phyloP scores from a whole-genome alignment of 2,329 filamentous ascomycete species.

The Hortaea werneckii region DNA sequence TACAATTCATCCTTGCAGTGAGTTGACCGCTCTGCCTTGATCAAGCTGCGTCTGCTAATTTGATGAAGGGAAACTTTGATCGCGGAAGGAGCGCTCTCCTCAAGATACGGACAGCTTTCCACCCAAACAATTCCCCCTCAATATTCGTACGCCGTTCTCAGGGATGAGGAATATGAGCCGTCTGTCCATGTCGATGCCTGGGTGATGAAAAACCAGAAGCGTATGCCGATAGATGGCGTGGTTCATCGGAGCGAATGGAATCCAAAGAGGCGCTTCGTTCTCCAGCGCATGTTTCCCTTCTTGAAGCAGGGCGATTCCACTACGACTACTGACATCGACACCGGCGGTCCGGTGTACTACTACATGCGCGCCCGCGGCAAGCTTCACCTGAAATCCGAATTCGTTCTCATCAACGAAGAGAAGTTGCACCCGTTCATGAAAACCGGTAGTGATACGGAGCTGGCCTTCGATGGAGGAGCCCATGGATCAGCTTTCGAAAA shows the following conservation, averaged over 20 bases:
- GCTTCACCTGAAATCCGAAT: background rate
- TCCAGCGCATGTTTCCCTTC: background rate
- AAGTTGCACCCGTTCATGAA: background rate
- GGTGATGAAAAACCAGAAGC: too few species aligned
- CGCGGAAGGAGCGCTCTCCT: too few species aligned
- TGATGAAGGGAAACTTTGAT: too few species aligned
- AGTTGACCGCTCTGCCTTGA: too few species aligned
- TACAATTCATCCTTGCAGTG: too few species aligned
- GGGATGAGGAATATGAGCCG: background rate
- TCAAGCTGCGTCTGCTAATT: too few species aligned
- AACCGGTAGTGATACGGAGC: too few species aligned
- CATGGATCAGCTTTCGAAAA: too few species aligned
- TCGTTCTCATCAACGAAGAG: background rate
- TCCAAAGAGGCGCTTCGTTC: background rate
- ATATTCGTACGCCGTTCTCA: background rate
- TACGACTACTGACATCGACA: background rate
- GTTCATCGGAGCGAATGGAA: background rate
- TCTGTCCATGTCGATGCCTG: background rate
- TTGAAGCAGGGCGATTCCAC: background rate
- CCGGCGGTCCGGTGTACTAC: too few species aligned
- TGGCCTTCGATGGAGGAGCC: background rate
- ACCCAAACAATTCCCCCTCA: background rate
- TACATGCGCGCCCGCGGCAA: background rate
- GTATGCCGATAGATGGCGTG: background rate
- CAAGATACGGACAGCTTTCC: background rate